phyloP scores from a whole-genome alignment of 129 eudicot species.

The Ambrosia trifida region DNA sequence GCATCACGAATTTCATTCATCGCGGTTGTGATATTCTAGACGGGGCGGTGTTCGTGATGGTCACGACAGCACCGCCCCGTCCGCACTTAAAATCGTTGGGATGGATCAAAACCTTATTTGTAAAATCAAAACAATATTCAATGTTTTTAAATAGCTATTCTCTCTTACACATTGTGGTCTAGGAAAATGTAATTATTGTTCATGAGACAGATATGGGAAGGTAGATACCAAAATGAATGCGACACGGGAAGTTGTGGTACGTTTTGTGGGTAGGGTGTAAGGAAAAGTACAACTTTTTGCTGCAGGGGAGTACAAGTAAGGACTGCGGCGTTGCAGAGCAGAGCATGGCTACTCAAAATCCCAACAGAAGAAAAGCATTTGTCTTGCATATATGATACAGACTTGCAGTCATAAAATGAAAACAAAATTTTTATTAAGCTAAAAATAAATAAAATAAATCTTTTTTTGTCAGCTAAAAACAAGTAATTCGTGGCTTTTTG shows the following conservation, averaged over 20 bases:
- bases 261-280: background rate
- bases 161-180: background rate
- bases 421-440: background rate
- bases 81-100: too few species aligned
- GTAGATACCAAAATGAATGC: slow-evolving; percentile 20
- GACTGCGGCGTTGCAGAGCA: slow-evolving; percentile 36
- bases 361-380: slow-evolving; percentile 35
- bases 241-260: slow-evolving; percentile 25
- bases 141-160: too few species aligned
- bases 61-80: too few species aligned
- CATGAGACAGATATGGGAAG: background rate
- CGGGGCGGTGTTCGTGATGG: too few species aligned
- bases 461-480: slow-evolving; percentile 30
- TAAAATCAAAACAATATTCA: too few species aligned
- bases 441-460: background rate
- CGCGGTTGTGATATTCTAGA: too few species aligned
- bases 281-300: slow-evolving; percentile 31
- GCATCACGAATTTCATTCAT: too few species aligned
- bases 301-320: slow-evolving; percentile 36
- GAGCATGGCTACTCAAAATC: slow-evolving; percentile 32
- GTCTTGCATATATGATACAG: slow-evolving; percentile 26
- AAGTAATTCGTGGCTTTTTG: slow-evolving; percentile 19
- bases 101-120: too few species aligned
- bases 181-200: slow-evolving; percentile 5
- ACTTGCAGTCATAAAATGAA: slow-evolving; percentile 6